These are phyloP conservation scores for Sanghuangporus sanghuang DNA, from an alignment of 1,284 basidiomycete species.

Conservation along the genomic window DNA sequence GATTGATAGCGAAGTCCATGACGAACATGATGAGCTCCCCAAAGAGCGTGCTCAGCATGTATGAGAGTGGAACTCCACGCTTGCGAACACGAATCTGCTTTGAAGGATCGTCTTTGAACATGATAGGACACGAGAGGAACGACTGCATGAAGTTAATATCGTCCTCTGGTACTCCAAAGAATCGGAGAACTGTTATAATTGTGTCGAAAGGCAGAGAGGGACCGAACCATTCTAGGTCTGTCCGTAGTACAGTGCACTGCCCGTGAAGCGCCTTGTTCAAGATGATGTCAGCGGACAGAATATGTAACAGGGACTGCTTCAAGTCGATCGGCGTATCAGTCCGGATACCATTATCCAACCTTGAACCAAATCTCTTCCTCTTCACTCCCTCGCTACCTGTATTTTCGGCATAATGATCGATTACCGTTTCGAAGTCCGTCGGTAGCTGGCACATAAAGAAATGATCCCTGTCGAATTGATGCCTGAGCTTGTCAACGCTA, in stretches of 20 bases:
- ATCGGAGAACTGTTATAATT: conserved; percentile 34
- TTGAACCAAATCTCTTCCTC: background rate
- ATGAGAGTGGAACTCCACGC: conserved; percentile 19
- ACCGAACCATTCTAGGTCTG: conserved; percentile 41
- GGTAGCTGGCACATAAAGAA: conserved; percentile 19
- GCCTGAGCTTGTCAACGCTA: background rate
- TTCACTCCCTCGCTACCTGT: background rate
- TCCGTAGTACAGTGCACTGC: conserved; percentile 31
- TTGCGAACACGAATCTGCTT: conserved; percentile 7
- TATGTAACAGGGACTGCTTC: conserved; percentile 28
- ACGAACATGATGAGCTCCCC: conserved; percentile 35
- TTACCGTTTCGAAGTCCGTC: background rate
- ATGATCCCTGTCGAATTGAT: conserved; percentile 1
- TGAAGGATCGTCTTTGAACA: conserved; percentile 16
- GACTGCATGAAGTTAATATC: conserved; percentile 34
- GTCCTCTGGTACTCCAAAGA: conserved; percentile 33
- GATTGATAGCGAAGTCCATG: conserved; percentile 43
- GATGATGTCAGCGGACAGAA: conserved; percentile 34
- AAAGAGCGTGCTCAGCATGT: conserved; percentile 31
- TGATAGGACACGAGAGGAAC: conserved; percentile 29
- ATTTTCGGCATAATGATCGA: conserved; percentile 3
- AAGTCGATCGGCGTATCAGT: conserved; percentile 15
- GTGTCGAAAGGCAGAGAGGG: conserved; percentile 38
- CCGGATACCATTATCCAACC: background rate
- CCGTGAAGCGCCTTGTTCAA: conserved; percentile 32